A percentile compares a stretch with the other conserved stretches of the same genome.
These are phyloP conservation scores for Cladophialophora psammophila DNA, from an alignment of 2,329 filamentous ascomycete species.

Conservation along the genomic window DNA sequence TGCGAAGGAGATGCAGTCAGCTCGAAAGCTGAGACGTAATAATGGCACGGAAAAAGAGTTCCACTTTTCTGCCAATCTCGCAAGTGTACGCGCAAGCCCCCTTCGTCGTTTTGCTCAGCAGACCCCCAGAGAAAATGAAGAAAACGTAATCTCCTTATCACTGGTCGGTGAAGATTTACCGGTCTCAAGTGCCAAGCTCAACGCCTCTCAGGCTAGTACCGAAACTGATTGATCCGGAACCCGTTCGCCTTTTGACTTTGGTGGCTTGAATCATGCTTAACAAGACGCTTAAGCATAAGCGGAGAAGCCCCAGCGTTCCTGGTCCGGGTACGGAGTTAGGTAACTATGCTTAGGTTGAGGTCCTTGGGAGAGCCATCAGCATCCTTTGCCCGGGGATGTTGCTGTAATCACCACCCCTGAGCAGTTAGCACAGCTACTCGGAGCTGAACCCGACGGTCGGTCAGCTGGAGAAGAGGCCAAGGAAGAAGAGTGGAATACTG, in stretches of 20 bases:
- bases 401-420: background rate
- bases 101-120: background rate
- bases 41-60: background rate
- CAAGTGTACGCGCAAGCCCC: background rate
- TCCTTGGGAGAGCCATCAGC: background rate
- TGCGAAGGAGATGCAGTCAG: background rate
- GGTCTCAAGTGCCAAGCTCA: background rate
- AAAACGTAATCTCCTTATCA: slow-evolving; percentile 16
- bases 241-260: slow-evolving; percentile 21
- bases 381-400: background rate
- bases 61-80: slow-evolving; percentile 6
- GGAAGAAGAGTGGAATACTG: background rate
- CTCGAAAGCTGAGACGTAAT: background rate
- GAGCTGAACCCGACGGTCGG: background rate
- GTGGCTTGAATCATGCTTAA: slow-evolving; percentile 40
- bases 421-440: background rate
- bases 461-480: background rate
- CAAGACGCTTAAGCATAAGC: slow-evolving; percentile 36
- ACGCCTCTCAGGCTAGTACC: background rate
- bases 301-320: slow-evolving; percentile 5
- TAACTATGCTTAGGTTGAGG: background rate
- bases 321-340: background rate
- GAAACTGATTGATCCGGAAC: slow-evolving; percentile 18
- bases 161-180: slow-evolving; percentile 16
- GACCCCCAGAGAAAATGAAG: background rate